Evolutionary conservation across 202 grass and related monocot species (phyloP).

Genomic region (Carex sylvatica): DNA sequence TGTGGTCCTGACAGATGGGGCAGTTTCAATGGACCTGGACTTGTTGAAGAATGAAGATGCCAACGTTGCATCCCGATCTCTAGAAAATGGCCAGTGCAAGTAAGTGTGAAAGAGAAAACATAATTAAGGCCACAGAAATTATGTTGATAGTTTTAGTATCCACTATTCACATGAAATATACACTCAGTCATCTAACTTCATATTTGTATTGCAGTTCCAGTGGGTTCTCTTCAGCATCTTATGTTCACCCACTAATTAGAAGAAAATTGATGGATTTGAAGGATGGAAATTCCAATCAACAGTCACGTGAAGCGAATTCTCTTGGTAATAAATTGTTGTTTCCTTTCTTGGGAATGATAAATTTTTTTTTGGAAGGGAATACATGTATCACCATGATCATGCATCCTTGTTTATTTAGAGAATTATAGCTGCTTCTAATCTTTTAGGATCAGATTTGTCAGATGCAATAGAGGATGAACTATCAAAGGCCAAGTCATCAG

Average conservation of each 20-base stretch:
- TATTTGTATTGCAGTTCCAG: conserved; percentile 50
- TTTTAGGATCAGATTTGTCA: conserved; percentile 7
- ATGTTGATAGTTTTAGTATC: background rate
- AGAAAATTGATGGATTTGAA: conserved; percentile 53
- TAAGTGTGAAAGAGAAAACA: conserved; percentile 8
- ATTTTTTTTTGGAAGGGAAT: background rate
- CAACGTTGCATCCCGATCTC: conserved; percentile 18
- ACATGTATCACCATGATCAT: background rate
- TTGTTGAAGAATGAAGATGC: background rate
- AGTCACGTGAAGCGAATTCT: conserved; percentile 27
- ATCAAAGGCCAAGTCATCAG: conserved; percentile 47
- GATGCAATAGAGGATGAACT: conserved; percentile 35
- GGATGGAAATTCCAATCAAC: conserved; percentile 42
- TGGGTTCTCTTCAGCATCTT: conserved; percentile 46
- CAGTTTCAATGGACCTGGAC: conserved; percentile 16
- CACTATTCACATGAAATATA: background rate
- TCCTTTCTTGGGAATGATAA: background rate
- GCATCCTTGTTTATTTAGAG: background rate
- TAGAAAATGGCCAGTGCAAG: conserved; percentile 35
- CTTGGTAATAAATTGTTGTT: conserved; percentile 37
- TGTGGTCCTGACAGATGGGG: background rate
- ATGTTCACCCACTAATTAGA: conserved; percentile 76
- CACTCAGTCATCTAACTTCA: background rate
- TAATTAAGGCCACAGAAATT: background rate
- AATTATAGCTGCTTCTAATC: background rate